Evolutionary conservation across 768 basidiomycete species (phyloP).

Genomic region (Suillus brevipes): DNA sequence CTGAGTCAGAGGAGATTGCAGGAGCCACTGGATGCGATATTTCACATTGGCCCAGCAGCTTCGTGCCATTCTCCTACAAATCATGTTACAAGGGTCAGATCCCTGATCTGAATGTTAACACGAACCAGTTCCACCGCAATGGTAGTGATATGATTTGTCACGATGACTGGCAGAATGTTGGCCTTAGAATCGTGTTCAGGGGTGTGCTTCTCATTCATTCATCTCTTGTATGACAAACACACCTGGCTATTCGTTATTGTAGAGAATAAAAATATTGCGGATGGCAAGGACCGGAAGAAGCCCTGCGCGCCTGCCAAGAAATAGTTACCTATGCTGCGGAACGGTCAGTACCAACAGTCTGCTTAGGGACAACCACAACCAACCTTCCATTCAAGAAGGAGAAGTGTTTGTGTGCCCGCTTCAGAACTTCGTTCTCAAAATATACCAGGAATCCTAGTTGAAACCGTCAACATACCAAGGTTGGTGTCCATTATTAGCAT

Average conservation of each 20-base stretch:
- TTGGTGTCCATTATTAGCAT: neutral
- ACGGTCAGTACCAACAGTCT: neutral
- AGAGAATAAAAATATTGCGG: slow-evolving; percentile 91
- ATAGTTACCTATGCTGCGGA: slow-evolving; percentile 79
- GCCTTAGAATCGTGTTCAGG: slow-evolving; percentile 42
- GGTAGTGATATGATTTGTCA: slow-evolving; percentile 95
- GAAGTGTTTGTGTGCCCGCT: slow-evolving; percentile 91
- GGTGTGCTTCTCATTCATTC: slow-evolving; percentile 1
- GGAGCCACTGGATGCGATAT: slow-evolving; percentile 80
- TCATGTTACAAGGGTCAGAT: slow-evolving; percentile 10
- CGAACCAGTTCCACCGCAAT: slow-evolving; percentile 84
- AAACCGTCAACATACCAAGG: neutral
- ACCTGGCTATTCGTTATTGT: slow-evolving; percentile 82
- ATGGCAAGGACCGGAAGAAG: slow-evolving; percentile 90
- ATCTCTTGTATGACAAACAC: slow-evolving; percentile 19
- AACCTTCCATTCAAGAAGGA: slow-evolving; percentile 90
- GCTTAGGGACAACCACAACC: slow-evolving; percentile 8
- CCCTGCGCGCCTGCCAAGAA: slow-evolving; percentile 86
- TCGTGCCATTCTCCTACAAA: slow-evolving; percentile 66
- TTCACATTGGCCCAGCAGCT: slow-evolving; percentile 88
- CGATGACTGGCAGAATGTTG: slow-evolving; percentile 85
- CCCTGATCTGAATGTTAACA: slow-evolving; percentile 6
- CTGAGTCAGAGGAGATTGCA: slow-evolving; percentile 28
- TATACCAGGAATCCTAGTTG: slow-evolving; percentile 83
- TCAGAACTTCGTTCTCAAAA: slow-evolving; percentile 86